Evolutionary conservation across 2,329 filamentous ascomycete species (phyloP).

Genomic region (Bipolaris bicolor): DNA sequence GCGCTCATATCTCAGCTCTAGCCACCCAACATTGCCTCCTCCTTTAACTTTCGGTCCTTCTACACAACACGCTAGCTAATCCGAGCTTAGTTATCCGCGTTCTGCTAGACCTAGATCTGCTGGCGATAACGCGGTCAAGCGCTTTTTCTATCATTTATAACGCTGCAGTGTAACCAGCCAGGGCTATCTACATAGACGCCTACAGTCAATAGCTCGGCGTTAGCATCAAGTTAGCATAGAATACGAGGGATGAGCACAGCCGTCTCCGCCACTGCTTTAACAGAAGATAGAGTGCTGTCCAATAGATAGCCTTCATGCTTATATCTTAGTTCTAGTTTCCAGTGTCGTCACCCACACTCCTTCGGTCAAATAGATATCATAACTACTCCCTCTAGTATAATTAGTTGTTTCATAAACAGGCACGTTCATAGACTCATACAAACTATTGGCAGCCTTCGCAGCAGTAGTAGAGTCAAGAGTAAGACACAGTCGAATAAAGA

Average conservation of each 20-base stretch:
- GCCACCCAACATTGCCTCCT: constrained; percentile 3
- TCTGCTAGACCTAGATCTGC: background rate
- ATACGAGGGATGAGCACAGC: background rate
- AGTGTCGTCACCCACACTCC: constrained; percentile 4
- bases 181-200: constrained; percentile 8
- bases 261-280: constrained; percentile 3
- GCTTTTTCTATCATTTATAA: constrained; percentile 4
- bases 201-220: constrained; percentile 1
- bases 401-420: constrained; percentile 4
- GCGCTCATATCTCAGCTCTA: constrained; percentile 7
- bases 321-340: constrained; percentile 6
- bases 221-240: background rate
- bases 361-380: constrained; percentile 7
- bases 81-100: background rate
- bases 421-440: constrained; percentile 2
- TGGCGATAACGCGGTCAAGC: background rate
- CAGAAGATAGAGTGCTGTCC: constrained; percentile 6
- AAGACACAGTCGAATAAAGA: background rate
- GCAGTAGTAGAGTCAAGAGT: background rate
- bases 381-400: constrained; percentile 9
- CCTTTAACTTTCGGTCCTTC: constrained; percentile 7
- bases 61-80: constrained; percentile 3
- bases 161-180: constrained; percentile 6
- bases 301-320: constrained; percentile 9
- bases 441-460: constrained; percentile 2